Conservation (phyloP, 805 yeast species). For the Pichia membranifaciens region DNA sequence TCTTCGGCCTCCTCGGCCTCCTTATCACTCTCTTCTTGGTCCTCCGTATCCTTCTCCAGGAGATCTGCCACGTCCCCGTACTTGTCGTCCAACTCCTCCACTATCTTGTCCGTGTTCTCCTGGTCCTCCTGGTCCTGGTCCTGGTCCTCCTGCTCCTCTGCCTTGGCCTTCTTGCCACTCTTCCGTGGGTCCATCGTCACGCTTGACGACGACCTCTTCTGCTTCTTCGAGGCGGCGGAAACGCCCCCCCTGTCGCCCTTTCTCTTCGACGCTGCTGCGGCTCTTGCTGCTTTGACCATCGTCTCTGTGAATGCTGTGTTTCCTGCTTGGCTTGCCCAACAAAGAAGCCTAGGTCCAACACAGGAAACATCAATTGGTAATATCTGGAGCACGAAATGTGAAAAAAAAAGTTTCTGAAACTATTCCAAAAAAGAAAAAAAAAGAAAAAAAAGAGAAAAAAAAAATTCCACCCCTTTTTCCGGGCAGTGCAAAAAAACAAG, state of each 20-base stretch:
- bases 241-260: background rate
- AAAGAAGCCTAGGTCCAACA: no score
- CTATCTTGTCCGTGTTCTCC: slow-evolving; percentile 35
- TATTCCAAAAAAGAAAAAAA: no score
- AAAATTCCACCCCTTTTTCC: no score
- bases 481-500: no score
- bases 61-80: slow-evolving; percentile 53
- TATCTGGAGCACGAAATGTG: no score
- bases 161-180: slow-evolving; percentile 5
- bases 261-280: background rate
- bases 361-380: no score
- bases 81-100: slow-evolving; percentile 50
- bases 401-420: no score
- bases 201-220: background rate
- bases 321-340: no score
- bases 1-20: slow-evolving; percentile 17
- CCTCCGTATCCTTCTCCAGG: slow-evolving; percentile 28
- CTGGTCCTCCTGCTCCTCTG: background rate
- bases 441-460: no score
- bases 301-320: no score
- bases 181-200: slow-evolving; percentile 9
- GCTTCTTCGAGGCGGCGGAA: slow-evolving; percentile 1
- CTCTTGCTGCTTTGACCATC: background rate
- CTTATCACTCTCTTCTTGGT: slow-evolving; percentile 30
- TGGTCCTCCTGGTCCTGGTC: slow-evolving; percentile 8